Evolutionary conservation across 208 protist genomes (phyloP), one percentile per base, ranked within the genome.

Genomic region (Acanthamoeba castellanii): DNA sequence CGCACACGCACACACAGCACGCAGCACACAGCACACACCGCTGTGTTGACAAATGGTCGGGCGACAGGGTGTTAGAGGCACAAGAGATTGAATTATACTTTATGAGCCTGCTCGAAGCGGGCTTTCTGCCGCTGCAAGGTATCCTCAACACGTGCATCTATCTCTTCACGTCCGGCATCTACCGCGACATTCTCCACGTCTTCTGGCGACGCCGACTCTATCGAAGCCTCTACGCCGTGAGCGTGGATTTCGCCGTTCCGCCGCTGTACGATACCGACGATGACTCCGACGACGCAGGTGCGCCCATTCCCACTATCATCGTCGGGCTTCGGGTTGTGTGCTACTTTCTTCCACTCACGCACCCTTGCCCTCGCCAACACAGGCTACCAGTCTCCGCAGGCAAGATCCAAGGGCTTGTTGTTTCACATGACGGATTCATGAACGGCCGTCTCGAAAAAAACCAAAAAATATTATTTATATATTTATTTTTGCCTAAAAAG

Each of bases 91-190:
- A 57, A 1, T 0, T 87, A 25, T 87, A 87, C 30, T 27, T 37
- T 11, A 61, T 87, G 78, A 87, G n/a, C 78, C 20, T 37, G 4
- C 42, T 87, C 50, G 78, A 87, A 37, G 42, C 47, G n/a, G 18
- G 22, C 78, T 42, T 87, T 7, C 42, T 87, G 20, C 78, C 78
- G 8, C 52, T 87, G 25, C 78, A 87, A n/a, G 78, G 78, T 18
- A n/a, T 87, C 78, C n/a, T 30, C 50, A 87, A 87, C 52, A 87
- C 50, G 32, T 32, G 42, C 47, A 87, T 87, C 50, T 87, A 87
- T 47, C 52, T 87, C 50, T 87, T 87, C 52, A 87, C 78, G 13
- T 87, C 78, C 2, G 78, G 76, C 42, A 55, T 84, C 76, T 84
- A 84, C 76, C 76, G 76, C 3, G 76, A 84, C 32, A 84, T 84